These are phyloP conservation scores for Eutypella sp. DNA, from an alignment of 2,329 filamentous ascomycete genomes.

Conservation along the genomic window DNA sequence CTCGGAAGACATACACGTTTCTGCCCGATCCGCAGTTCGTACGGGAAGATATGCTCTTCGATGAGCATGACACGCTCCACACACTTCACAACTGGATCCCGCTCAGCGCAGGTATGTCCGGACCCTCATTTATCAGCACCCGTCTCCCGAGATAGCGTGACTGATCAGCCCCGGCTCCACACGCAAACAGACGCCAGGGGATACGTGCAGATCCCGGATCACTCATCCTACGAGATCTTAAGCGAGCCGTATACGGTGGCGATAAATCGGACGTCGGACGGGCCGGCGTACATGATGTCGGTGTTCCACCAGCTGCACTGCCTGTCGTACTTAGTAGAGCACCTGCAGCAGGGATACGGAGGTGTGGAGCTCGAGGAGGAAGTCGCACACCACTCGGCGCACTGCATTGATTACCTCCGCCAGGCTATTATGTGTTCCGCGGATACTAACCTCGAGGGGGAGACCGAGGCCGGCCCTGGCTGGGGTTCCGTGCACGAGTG, in stretches of 20 bases:
- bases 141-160: not conserved
- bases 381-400: constrained; percentile 30
- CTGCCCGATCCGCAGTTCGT: constrained; percentile 26
- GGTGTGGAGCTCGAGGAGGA: constrained; percentile 27
- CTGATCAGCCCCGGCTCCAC: not conserved
- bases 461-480: constrained; percentile 30
- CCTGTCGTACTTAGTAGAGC: constrained; percentile 30
- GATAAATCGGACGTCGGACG: constrained; percentile 25
- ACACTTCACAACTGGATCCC: constrained; percentile 32
- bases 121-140: not conserved
- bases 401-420: constrained; percentile 36
- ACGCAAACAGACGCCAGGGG: constrained; percentile 22
- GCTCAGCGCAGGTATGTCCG: constrained; percentile 24
- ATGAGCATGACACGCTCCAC: constrained; percentile 25
- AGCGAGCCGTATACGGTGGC: constrained; percentile 25
- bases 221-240: constrained; percentile 23
- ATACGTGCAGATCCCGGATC: constrained; percentile 27
- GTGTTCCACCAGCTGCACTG: constrained; percentile 37
- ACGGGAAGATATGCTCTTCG: constrained; percentile 30
- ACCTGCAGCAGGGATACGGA: constrained; percentile 31
- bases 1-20: constrained; percentile 30
- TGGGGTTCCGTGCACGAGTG: constrained; percentile 33
- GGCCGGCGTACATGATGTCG: constrained; percentile 33
- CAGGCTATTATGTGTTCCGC: constrained; percentile 33
- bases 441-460: constrained; percentile 34